phyloP scores from a whole-genome alignment of 306 rosid genomes.

The Pyrus communis region DNA sequence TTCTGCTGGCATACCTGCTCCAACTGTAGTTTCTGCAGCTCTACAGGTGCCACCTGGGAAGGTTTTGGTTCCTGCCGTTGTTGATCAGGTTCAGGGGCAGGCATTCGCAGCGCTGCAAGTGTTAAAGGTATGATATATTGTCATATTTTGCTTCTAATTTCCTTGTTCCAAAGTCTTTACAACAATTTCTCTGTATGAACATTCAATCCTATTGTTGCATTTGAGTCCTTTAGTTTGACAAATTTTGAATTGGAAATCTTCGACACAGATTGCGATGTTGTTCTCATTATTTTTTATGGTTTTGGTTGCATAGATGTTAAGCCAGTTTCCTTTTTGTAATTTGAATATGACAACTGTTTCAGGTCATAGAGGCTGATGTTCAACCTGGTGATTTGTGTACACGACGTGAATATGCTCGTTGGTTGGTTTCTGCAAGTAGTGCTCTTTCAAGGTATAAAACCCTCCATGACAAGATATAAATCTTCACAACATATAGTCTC shows the following conservation, averaged over 20 bases:
- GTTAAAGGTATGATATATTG: slow-evolving; percentile 54
- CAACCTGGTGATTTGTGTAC: slow-evolving; percentile 83
- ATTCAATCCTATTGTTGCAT: no score
- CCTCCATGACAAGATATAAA: slow-evolving; percentile 12
- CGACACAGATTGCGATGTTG: background rate
- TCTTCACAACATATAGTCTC: background rate
- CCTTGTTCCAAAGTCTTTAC: background rate
- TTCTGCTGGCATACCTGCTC: slow-evolving; percentile 94
- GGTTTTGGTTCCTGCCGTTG: slow-evolving; percentile 85
- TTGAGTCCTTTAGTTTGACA: background rate
- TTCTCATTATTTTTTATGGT: background rate
- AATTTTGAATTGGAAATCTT: slow-evolving; percentile 2
- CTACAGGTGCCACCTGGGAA: slow-evolving; percentile 72
- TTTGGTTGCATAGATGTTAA: background rate
- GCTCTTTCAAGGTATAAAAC: slow-evolving; percentile 76
- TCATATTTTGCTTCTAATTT: background rate
- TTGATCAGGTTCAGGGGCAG: slow-evolving; percentile 97
- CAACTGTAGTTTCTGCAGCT: slow-evolving; percentile 76
- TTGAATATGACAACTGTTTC: slow-evolving; percentile 4
- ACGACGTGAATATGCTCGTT: slow-evolving; percentile 95
- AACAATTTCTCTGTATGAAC: no score
- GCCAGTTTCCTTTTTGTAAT: background rate
- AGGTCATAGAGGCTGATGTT: slow-evolving; percentile 90
- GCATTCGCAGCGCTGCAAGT: slow-evolving; percentile 89
- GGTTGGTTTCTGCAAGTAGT: slow-evolving; percentile 92